Conservation (phyloP, 106 monocot genomes). For the Dendrobium officinale region DNA sequence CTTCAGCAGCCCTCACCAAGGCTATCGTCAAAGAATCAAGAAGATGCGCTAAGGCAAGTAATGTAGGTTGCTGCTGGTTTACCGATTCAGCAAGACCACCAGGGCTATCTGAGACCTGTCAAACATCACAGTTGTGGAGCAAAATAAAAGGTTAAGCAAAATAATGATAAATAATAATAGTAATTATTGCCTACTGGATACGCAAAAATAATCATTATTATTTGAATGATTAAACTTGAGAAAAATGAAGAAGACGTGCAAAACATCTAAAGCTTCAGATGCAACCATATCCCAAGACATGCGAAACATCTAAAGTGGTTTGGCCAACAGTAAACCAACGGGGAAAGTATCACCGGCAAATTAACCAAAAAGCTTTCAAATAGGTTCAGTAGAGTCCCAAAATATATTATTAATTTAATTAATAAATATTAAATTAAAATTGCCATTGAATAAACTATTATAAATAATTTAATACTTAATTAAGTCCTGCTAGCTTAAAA, state of each 20-base stretch:
- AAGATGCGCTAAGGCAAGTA: conserved; percentile 48
- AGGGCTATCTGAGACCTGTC: conserved; percentile 30
- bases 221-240: not conserved
- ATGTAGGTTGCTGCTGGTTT: conserved; percentile 44
- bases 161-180: not conserved
- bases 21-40: conserved; percentile 47
- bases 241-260: no score
- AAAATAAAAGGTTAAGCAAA: not conserved
- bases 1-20: conserved; percentile 72
- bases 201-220: not conserved
- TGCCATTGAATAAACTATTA: no score
- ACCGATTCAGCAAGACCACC: conserved; percentile 14
- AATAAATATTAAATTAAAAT: no score
- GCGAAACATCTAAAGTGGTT: no score
- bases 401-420: no score
- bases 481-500: no score
- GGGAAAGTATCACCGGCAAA: no score
- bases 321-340: no score
- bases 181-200: not conserved
- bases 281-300: not conserved
- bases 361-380: no score
- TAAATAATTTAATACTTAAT: no score
- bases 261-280: not conserved
- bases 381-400: no score
- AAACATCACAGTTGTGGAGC: not conserved